A percentile compares a stretch with the other conserved stretches of the same genome.
Conservation (phyloP, 2,329 filamentous ascomycete genomes). For the Fonsecaea multimorphosa region DNA sequence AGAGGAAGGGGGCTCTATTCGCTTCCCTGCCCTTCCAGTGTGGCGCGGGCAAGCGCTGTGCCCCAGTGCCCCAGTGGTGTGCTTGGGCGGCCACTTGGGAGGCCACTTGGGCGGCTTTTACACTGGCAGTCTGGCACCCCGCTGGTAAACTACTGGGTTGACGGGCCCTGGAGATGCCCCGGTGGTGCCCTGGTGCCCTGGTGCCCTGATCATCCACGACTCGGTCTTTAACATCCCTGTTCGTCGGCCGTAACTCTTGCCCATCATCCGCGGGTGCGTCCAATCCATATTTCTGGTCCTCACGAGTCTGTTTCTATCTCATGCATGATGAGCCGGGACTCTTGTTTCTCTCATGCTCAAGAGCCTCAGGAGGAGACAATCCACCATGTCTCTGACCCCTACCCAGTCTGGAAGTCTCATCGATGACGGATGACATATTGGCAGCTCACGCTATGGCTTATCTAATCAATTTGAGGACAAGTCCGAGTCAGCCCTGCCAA, state of each 20-base stretch:
- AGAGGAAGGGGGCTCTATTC: slow-evolving; percentile 10
- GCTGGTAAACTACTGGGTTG: slow-evolving; percentile 2
- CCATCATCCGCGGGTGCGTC: slow-evolving; percentile 8
- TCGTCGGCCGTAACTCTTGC: slow-evolving; percentile 26
- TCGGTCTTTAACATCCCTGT: slow-evolving; percentile 11
- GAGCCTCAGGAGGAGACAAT: background rate
- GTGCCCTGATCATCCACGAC: background rate
- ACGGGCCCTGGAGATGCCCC: background rate
- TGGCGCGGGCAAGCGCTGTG: slow-evolving; percentile 22
- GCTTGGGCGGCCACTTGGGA: background rate
- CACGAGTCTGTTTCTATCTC: background rate
- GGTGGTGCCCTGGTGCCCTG: too few relatives aligned
- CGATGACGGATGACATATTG: slow-evolving; percentile 18
- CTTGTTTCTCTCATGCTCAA: background rate
- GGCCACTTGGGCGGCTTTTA: too few relatives aligned
- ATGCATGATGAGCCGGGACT: background rate
- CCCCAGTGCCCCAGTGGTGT: slow-evolving; percentile 12
- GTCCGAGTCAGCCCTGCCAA: slow-evolving; percentile 13
- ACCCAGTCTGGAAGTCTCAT: background rate
- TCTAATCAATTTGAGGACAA: slow-evolving; percentile 15
- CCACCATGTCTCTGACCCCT: background rate
- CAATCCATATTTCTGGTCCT: background rate
- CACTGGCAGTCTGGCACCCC: slow-evolving; percentile 7
- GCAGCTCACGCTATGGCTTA: slow-evolving; percentile 26
- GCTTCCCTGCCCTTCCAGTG: slow-evolving; percentile 20